Base-by-base conservation (phyloP, 208 protist species). In the Leishmania guyanensis region DNA sequence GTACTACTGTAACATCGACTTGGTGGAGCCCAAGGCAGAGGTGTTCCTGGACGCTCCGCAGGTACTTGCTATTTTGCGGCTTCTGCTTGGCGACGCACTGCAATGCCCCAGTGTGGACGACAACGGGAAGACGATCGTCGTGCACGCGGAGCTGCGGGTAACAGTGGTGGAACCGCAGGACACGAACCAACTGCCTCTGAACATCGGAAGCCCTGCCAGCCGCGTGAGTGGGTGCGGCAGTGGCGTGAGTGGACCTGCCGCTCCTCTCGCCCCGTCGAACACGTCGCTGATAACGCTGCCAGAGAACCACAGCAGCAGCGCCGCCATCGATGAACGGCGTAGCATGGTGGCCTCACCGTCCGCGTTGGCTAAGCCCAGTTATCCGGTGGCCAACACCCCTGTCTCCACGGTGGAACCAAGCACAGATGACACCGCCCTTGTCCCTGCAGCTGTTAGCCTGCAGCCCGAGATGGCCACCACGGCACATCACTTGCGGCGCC, bases 11-110 rank as follows among this genome's bases (percentile, higher is more conserved):
- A 89, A 92, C 68, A 77, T 93, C 50, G 88, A 92, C 17, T 78
- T 88, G 36, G 84, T 90, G 22, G 79, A 88, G 65, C 90, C 94
- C 60, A 85, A 81, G 69, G 68, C 65, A 16, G 92, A 96, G 50
- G 78, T 97, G 29, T 97, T 97, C 87, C 69, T 97, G 20, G 90
- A 97, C 79, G 87, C 88, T 20, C 83, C 89, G 69, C 76, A 93
- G 76, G 86, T 94, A 36, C 69, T 92, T 58, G 75, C 76, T 33
- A 83, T 95, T 17, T 75, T 97, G 58, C 80, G 86, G 29, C 62
- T 89, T 48, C 46, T 96, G 4, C 75, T 96, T 26, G 43, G 56
- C 8, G 86, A 93, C 66, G 75, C 84, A 22, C 29, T 93, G 5
- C 75, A 82, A 65, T 74, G 72, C 71, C 62, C 70, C 48, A 76